These are phyloP conservation scores for Hygrophorus russula DNA, from an alignment of 768 basidiomycete species.

Conservation along the genomic window DNA sequence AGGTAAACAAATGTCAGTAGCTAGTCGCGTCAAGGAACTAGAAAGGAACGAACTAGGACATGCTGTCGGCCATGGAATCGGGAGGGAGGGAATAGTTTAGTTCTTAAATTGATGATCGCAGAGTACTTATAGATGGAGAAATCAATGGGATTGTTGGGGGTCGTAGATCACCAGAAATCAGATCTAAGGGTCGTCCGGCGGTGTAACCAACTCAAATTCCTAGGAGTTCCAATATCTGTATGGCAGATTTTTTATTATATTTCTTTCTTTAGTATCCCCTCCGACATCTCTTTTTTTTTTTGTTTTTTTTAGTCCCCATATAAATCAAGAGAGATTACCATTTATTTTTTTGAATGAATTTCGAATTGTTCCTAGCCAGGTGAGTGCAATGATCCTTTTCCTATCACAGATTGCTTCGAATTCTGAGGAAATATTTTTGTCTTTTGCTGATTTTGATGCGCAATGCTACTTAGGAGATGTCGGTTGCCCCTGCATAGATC, in stretches of 20 bases:
- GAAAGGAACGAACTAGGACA: conserved; percentile 39
- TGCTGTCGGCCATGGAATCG: conserved; percentile 37
- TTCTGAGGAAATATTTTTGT: background rate
- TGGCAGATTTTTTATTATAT: conserved; percentile 36
- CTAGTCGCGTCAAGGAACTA: background rate
- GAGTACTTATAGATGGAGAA: conserved; percentile 9
- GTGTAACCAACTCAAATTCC: conserved; percentile 33
- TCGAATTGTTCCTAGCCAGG: background rate
- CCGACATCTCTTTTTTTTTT: conserved; percentile 22
- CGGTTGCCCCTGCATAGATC: too few species aligned
- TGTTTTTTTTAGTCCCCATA: conserved; percentile 12
- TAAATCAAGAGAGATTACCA: too few species aligned
- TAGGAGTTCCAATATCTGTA: conserved; percentile 28
- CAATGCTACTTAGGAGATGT: too few species aligned
- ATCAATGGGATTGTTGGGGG: conserved; percentile 9
- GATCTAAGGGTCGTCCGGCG: conserved; percentile 56
- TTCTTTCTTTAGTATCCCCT: conserved; percentile 19
- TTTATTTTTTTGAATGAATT: too few species aligned
- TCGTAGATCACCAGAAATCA: conserved; percentile 49
- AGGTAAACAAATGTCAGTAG: conserved; percentile 13
- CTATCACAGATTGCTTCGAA: background rate
- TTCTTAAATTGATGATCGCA: conserved; percentile 5
- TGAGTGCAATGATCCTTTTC: background rate
- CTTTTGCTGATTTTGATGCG: too few species aligned
- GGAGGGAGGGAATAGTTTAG: conserved; percentile 24